Evolutionary conservation across 2,329 filamentous ascomycete species (phyloP), one percentile per base, ranked within the genome.

Genomic region (Aspergillus quadrilineatus): DNA sequence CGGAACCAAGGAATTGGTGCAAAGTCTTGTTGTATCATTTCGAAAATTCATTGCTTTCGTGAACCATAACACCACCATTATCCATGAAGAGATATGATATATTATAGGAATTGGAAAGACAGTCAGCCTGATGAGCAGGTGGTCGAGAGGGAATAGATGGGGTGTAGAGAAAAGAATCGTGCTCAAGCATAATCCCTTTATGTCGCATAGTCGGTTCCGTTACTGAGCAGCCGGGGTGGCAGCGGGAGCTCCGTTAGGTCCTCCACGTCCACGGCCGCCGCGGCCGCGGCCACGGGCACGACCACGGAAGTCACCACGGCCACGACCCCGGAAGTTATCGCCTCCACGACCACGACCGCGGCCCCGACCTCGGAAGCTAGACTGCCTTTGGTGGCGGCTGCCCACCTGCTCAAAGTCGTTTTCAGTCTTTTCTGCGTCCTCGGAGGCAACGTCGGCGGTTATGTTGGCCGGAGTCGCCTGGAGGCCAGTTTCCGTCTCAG

Each of bases 401-500:
- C 59, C 55, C 30, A 74, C 71, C 50, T 64, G 67, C 51, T 74
- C 72, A 43, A 75, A 75, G 7, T 69, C 72, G 53, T 75, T 73
- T 41, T 68, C 67, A 42, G 65, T 58, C 60, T 70, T 74, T 72
- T 54, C 71, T 73, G 84, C 22, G 44, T 84, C 82, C 15, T 82
- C 83, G 37, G 83, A 82, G 49, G 79, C 76, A 50, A 83, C 69
- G 39, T 83, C 84, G 30, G 81, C 84, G 63, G 94, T 89, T 5
- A 77, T 73, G 7, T 78, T 77, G 6, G 84, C 85, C 46, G 85
- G 83, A n/a, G 83, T 85, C 28, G 85, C 84, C 46, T 80, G 76
- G 42, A 85, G 71, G 37, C 84, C 85, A 37, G 81, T 85, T 60
- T 94, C 89, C 4, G 88, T 87, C 79, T 95, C 91, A 50, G 84